Evolutionary conservation across 2,329 filamentous ascomycete genomes (phyloP).

Genomic region (Didymella pinodella): DNA sequence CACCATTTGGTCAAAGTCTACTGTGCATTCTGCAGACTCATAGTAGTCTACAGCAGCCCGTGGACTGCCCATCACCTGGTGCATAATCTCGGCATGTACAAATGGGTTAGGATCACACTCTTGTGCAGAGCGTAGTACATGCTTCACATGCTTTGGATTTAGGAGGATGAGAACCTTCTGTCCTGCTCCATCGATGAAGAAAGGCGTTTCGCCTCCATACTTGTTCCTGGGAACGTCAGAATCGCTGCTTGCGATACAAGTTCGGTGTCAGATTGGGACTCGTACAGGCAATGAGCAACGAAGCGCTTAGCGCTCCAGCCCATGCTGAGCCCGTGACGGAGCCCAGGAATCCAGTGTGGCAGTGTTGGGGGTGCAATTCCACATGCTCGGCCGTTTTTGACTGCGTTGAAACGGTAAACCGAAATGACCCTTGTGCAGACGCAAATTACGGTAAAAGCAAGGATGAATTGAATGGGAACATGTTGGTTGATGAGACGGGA

Average conservation of each 20-base stretch:
- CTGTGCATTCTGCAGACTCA: constrained; percentile 4
- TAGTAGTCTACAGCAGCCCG: constrained; percentile 27
- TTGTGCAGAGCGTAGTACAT: constrained; percentile 8
- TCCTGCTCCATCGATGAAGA: constrained; percentile 29
- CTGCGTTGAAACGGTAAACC: constrained; percentile 20
- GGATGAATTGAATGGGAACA: constrained; percentile 5
- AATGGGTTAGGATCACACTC: constrained; percentile 29
- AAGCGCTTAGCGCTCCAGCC: constrained; percentile 23
- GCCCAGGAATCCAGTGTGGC: constrained; percentile 31
- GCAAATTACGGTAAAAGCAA: constrained; percentile 19
- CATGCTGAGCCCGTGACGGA: constrained; percentile 29
- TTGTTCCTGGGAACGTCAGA: constrained; percentile 15
- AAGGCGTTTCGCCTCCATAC: constrained; percentile 26
- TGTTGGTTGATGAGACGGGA: neutral
- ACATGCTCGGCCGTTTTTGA: constrained; percentile 19
- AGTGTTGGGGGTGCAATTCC: constrained; percentile 26
- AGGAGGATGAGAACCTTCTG: constrained; percentile 26
- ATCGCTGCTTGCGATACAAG: neutral
- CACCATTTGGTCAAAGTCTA: constrained; percentile 4
- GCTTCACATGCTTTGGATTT: constrained; percentile 27
- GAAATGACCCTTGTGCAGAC: constrained; percentile 26
- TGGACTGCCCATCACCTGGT: constrained; percentile 28
- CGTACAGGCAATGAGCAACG: constrained; percentile 27
- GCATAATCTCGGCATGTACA: constrained; percentile 27
- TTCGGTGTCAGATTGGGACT: neutral